These are phyloP conservation scores for Thermochaetoides thermophila DNA, from an alignment of 495 filamentous ascomycete genomes.

Conservation along the genomic window DNA sequence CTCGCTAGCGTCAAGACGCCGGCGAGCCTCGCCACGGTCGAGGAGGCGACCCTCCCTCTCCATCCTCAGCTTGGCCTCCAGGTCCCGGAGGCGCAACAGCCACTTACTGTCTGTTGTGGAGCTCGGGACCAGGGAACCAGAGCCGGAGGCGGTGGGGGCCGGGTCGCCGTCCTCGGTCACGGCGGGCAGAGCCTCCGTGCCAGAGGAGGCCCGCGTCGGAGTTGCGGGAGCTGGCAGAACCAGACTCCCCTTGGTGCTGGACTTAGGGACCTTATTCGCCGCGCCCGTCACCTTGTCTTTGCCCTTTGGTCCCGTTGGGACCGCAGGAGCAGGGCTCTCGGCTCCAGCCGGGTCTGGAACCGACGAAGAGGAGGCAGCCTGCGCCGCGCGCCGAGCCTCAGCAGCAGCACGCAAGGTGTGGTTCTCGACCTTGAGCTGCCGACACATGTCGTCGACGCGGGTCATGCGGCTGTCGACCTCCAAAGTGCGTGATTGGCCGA, in stretches of 20 bases:
- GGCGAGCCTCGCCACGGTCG: constrained; percentile 69
- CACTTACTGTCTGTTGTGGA: constrained; percentile 46
- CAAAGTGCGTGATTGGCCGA: constrained; percentile 11
- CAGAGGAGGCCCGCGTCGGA: too few relatives aligned
- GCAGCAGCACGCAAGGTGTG: constrained; percentile 48
- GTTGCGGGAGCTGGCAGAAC: constrained; percentile 1
- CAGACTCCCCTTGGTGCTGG: constrained; percentile 10
- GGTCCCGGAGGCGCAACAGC: constrained; percentile 68
- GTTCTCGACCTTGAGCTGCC: constrained; percentile 70
- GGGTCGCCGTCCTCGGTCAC: constrained; percentile 1
- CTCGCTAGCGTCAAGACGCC: constrained; percentile 71
- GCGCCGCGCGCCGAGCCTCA: constrained; percentile 25
- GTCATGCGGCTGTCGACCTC: constrained; percentile 42
- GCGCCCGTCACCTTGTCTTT: constrained; percentile 19
- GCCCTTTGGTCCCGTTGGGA: constrained; percentile 32
- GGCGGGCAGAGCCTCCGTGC: constrained; percentile 3
- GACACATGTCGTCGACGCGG: constrained; percentile 65
- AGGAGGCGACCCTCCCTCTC: constrained; percentile 78
- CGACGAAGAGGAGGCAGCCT: not conserved
- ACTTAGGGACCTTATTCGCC: constrained; percentile 23
- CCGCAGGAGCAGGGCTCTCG: constrained; percentile 31
- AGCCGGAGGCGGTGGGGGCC: not conserved
- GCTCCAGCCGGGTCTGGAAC: constrained; percentile 11
- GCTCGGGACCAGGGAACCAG: constrained; percentile 3
- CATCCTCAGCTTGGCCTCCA: constrained; percentile 77